Percentiles rank a stretch among this genome's conserved stretches.
Evolutionary conservation across 1,139 yeast species (phyloP).

Genomic region (Yamadazyma taylorii): DNA sequence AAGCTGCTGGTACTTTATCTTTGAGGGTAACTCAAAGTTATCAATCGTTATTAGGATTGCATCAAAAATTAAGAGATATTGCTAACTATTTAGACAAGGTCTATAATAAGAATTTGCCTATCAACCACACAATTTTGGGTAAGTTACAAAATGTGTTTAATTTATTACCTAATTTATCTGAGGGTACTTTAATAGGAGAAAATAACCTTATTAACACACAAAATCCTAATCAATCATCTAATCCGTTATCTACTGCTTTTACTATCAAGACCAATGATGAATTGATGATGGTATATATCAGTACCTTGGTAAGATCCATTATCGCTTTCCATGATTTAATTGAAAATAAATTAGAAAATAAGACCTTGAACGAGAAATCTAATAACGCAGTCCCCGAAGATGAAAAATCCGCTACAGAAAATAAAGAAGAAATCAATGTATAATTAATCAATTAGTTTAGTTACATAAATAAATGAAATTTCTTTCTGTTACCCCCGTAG

Average conservation of each 20-base stretch:
- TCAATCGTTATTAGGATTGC: constrained; percentile 84
- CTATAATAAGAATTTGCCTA: constrained; percentile 68
- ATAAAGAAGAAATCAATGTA: constrained; percentile 1
- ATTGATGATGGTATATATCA: constrained; percentile 87
- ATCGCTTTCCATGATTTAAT: constrained; percentile 96
- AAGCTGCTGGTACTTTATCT: constrained; percentile 91
- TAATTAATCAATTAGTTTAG: neutral
- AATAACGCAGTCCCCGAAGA: neutral
- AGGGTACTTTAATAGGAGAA: constrained; percentile 10
- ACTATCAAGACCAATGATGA: constrained; percentile 94
- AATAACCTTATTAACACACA: constrained; percentile 13
- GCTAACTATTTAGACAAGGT: constrained; percentile 79
- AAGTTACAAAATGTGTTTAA: constrained; percentile 94
- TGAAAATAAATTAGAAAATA: constrained; percentile 90
- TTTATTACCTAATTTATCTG: constrained; percentile 76
- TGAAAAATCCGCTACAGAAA: neutral
- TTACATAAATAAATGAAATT: neutral
- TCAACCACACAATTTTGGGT: constrained; percentile 88
- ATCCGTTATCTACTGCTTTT: constrained; percentile 73
- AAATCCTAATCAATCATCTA: constrained; percentile 25
- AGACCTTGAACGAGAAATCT: constrained; percentile 47
- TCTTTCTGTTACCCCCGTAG: too few relatives aligned
- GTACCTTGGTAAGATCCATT: constrained; percentile 88
- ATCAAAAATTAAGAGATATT: constrained; percentile 76
- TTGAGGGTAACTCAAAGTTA: constrained; percentile 85